These are phyloP conservation scores for Fusarium xyrophilum DNA, from an alignment of 2,329 filamentous ascomycete species.

Conservation along the genomic window DNA sequence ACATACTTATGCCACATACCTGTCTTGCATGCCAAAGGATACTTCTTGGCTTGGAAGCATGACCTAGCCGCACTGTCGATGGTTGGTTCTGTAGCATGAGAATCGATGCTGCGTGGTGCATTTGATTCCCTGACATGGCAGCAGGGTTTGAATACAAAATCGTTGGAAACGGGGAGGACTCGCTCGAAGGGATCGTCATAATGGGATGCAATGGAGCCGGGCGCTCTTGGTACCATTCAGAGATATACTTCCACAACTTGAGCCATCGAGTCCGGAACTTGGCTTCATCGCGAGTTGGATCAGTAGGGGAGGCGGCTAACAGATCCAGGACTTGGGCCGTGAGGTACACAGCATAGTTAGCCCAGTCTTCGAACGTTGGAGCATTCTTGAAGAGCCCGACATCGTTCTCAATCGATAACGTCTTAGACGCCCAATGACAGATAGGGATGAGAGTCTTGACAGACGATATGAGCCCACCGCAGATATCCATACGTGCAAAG, in stretches of 20 bases:
- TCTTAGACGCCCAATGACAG: constrained; percentile 52
- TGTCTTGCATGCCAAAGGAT: constrained; percentile 61
- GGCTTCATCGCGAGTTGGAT: constrained; percentile 33
- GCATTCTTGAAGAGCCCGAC: constrained; percentile 46
- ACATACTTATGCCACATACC: constrained; percentile 60
- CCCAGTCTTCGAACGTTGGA: constrained; percentile 54
- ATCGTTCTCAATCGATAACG: constrained; percentile 42
- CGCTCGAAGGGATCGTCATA: constrained; percentile 46
- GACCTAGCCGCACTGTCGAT: constrained; percentile 50
- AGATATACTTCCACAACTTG: constrained; percentile 49
- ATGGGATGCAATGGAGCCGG: constrained; percentile 48
- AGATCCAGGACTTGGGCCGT: constrained; percentile 54
- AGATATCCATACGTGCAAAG: constrained; percentile 62
- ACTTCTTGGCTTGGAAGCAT: constrained; percentile 48
- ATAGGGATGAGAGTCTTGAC: constrained; percentile 58
- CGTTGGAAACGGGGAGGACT: constrained; percentile 57
- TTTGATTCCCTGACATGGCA: constrained; percentile 61
- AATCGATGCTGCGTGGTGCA: constrained; percentile 61
- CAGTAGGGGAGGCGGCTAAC: constrained; percentile 38
- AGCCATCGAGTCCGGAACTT: constrained; percentile 46
- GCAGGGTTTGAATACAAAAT: constrained; percentile 59
- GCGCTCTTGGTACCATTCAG: constrained; percentile 50
- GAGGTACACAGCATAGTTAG: constrained; percentile 59
- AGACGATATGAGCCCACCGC: constrained; percentile 59
- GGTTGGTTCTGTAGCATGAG: constrained; percentile 58